Evolutionary conservation across 1,284 basidiomycete species (phyloP).

Genomic region (Pholiota adiposa): DNA sequence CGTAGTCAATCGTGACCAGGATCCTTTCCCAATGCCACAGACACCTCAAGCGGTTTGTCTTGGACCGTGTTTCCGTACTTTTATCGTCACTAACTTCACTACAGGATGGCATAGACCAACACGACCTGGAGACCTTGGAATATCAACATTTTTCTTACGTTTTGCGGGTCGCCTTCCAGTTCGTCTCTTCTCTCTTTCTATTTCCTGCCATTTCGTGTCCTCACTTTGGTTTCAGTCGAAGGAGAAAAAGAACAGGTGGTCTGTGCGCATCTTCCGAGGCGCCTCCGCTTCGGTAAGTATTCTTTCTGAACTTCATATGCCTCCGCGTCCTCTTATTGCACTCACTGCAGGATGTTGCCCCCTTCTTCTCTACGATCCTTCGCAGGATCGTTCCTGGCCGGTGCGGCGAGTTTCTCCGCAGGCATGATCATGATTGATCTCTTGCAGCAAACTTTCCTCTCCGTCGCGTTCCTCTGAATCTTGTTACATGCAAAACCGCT

Average conservation of each 20-base stretch:
- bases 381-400: not conserved
- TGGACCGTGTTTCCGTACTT: not conserved
- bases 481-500: too few relatives aligned
- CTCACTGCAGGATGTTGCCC: not conserved
- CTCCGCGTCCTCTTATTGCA: not conserved
- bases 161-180: not conserved
- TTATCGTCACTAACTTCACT: too few relatives aligned
- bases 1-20: not conserved
- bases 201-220: not conserved
- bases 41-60: conserved; percentile 1
- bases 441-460: too few relatives aligned
- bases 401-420: not conserved
- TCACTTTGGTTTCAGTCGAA: not conserved
- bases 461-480: too few relatives aligned
- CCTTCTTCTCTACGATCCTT: not conserved
- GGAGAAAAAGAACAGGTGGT: not conserved
- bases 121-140: conserved; percentile 3
- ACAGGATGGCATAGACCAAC: not conserved
- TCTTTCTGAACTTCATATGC: not conserved
- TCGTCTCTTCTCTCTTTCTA: not conserved
- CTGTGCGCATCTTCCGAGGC: not conserved
- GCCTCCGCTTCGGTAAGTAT: not conserved
- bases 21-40: not conserved
- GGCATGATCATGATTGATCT: not conserved
- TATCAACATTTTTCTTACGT: conserved; percentile 4